Conservation (phyloP, 495 filamentous ascomycete species). For the Clohesyomyces aquaticus region DNA sequence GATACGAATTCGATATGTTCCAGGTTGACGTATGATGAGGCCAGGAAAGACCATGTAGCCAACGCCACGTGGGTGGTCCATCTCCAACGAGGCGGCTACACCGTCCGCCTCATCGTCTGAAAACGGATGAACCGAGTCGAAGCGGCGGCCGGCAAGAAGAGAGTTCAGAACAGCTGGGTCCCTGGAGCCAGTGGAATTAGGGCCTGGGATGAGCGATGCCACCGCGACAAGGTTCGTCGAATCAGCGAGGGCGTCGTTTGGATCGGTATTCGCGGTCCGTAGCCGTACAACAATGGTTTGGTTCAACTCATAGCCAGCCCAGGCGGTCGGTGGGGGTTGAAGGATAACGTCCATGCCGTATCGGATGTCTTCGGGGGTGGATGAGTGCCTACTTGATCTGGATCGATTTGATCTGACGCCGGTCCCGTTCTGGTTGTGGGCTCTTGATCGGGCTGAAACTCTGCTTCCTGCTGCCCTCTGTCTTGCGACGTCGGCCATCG, state of each 20-base stretch:
- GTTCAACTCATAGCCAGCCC: slow-evolving; percentile 19
- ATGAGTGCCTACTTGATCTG: slow-evolving; percentile 9
- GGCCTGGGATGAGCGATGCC: slow-evolving; percentile 28
- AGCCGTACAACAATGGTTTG: slow-evolving; percentile 32
- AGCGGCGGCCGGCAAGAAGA: slow-evolving; percentile 29
- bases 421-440: slow-evolving; percentile 13
- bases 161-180: slow-evolving; percentile 29
- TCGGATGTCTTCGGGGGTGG: slow-evolving; percentile 29
- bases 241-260: slow-evolving; percentile 30
- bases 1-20: slow-evolving; percentile 44
- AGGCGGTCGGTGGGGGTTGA: slow-evolving; percentile 33
- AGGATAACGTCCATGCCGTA: slow-evolving; percentile 40
- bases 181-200: slow-evolving; percentile 24
- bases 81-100: slow-evolving; percentile 15
- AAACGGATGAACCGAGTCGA: slow-evolving; percentile 37
- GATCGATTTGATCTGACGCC: slow-evolving; percentile 14
- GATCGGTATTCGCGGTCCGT: slow-evolving; percentile 19
- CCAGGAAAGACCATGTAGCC: slow-evolving; percentile 46
- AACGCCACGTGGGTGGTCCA: slow-evolving; percentile 34
- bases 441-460: slow-evolving; percentile 25
- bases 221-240: slow-evolving; percentile 36
- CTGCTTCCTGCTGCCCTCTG: slow-evolving; percentile 31
- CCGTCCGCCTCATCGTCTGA: slow-evolving; percentile 36
- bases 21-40: slow-evolving; percentile 44
- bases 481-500: slow-evolving; percentile 42